Conservation (phyloP, 2,329 filamentous ascomycete genomes). For the Aspergillus thermomutatus region DNA sequence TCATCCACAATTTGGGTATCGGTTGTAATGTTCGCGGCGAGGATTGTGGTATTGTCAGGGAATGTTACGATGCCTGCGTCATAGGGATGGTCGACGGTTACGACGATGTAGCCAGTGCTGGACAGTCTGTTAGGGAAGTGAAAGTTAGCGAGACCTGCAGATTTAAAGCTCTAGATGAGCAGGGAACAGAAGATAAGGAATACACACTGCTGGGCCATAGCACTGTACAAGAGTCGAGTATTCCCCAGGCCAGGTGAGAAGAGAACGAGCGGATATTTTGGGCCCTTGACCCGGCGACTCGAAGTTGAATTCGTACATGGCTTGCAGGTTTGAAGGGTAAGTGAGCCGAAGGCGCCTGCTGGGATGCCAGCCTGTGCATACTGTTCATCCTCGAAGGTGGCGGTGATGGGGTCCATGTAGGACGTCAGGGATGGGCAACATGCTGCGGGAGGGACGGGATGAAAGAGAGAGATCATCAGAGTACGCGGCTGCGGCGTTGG, state of each 20-base stretch:
- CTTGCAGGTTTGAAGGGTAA: neutral
- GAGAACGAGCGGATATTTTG: constrained; percentile 25
- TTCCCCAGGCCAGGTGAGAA: constrained; percentile 31
- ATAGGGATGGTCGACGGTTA: constrained; percentile 36
- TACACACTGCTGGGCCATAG: constrained; percentile 17
- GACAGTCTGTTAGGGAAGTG: neutral
- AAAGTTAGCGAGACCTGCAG: neutral
- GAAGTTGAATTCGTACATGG: neutral
- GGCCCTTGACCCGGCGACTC: neutral
- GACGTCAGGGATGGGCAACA: neutral
- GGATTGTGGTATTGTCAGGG: constrained; percentile 21
- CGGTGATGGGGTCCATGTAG: neutral
- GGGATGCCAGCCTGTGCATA: neutral
- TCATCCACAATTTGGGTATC: neutral
- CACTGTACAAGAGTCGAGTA: constrained; percentile 29
- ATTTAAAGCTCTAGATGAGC: neutral
- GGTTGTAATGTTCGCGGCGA: constrained; percentile 8
- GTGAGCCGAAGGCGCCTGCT: neutral
- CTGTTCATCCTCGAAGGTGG: neutral
- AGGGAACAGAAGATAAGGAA: neutral
- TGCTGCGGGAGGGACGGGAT: neutral
- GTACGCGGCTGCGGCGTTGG: neutral
- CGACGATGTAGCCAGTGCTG: constrained; percentile 32
- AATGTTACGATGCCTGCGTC: constrained; percentile 34
- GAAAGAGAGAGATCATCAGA: neutral